These are phyloP conservation scores for Malassezia psittaci DNA, from an alignment of 1,284 basidiomycete genomes.

Conservation along the genomic window DNA sequence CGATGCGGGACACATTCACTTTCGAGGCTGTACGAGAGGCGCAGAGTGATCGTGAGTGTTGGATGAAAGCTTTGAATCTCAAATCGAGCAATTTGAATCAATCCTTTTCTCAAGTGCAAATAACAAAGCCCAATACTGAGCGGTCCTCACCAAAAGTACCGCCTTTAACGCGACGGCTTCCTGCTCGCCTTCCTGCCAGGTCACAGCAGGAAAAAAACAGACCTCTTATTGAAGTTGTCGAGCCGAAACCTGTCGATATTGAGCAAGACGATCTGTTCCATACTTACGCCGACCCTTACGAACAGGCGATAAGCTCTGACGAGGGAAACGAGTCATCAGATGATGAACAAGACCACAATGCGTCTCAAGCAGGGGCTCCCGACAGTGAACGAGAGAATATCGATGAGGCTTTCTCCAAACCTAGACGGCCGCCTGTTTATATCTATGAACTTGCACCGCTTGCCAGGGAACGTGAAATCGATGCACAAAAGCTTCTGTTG, in stretches of 20 bases:
- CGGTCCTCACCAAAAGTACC: no score
- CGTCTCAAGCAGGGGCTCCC: slow-evolving; percentile 56
- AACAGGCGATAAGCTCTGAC: background rate
- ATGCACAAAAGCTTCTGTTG: slow-evolving; percentile 20
- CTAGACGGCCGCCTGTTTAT: slow-evolving; percentile 44
- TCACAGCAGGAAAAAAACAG: background rate
- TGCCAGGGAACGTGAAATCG: slow-evolving; percentile 27
- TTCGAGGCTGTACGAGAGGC: slow-evolving; percentile 4
- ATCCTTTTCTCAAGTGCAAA: no score
- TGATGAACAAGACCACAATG: background rate
- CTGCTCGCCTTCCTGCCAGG: background rate
- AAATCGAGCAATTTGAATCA: no score
- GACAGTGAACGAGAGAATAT: slow-evolving; percentile 67
- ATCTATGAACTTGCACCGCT: slow-evolving; percentile 45
- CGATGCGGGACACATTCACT: slow-evolving; percentile 7
- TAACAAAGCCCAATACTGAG: no score
- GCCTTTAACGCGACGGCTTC: background rate
- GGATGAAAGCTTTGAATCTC: no score
- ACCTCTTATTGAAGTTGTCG: slow-evolving; percentile 22
- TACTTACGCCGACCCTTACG: background rate
- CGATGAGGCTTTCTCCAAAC: slow-evolving; percentile 22
- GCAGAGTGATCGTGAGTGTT: background rate
- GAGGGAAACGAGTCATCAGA: background rate
- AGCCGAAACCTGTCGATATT: background rate
- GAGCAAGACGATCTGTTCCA: background rate